Percentiles rank a stretch among this genome's conserved stretches.
These are phyloP conservation scores for Diaporthe eres DNA, from an alignment of 2,329 filamentous ascomycete genomes.

Conservation along the genomic window DNA sequence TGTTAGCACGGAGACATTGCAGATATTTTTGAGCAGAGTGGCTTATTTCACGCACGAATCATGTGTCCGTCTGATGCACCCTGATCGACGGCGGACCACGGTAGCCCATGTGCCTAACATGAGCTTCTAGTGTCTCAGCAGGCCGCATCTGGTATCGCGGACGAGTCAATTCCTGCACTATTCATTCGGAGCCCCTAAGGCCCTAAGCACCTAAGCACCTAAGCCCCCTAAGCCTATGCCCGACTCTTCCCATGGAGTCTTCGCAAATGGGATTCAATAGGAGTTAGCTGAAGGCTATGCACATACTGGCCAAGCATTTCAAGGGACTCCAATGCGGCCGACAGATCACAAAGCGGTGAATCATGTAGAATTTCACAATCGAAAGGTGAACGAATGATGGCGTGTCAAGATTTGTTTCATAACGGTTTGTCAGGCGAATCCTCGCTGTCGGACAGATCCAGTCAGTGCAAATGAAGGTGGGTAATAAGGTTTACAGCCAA, in stretches of 20 bases:
- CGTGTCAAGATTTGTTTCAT: constrained; percentile 27
- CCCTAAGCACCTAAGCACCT: neutral
- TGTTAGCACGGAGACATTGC: constrained; percentile 11
- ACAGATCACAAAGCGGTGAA: neutral
- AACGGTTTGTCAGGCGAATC: neutral
- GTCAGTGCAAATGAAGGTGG: constrained; percentile 20
- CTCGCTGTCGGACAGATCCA: neutral
- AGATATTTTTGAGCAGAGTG: neutral
- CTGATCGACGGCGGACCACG: constrained; percentile 27
- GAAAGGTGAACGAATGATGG: neutral
- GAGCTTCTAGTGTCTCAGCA: constrained; percentile 28
- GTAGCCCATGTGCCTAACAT: constrained; percentile 2
- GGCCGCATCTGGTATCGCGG: constrained; percentile 19
- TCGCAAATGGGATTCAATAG: neutral
- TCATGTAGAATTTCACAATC: neutral
- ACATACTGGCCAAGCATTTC: neutral
- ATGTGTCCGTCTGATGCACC: constrained; percentile 27
- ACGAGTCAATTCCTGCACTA: constrained; percentile 25
- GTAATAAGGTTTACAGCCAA: constrained; percentile 26
- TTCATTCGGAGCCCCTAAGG: neutral
- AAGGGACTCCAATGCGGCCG: neutral
- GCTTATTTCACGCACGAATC: constrained; percentile 30
- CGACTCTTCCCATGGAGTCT: neutral
- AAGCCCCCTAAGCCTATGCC: neutral
- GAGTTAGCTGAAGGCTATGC: neutral